Conservation (phyloP, 176 grass and related monocot genomes). For the Chloris gayana region DNA sequence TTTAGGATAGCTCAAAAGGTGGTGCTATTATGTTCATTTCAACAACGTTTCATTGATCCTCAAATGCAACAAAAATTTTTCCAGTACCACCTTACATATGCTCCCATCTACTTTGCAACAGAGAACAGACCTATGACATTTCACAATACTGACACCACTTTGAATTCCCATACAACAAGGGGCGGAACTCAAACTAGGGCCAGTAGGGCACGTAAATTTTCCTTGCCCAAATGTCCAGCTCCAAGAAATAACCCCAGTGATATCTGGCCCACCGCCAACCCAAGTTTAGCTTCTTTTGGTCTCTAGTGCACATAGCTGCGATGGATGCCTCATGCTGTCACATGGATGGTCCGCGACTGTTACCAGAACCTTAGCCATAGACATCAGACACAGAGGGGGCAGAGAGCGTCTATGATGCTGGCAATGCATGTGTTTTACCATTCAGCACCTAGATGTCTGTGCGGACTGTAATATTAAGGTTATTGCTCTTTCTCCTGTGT, state of each 20-base stretch:
- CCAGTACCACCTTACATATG: not conserved
- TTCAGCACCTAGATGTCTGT: not conserved
- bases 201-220: not conserved
- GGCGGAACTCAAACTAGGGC: not conserved
- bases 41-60: not conserved
- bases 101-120: not conserved
- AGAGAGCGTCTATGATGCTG: not conserved
- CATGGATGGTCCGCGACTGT: not conserved
- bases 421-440: not conserved
- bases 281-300: not conserved
- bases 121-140: constrained; percentile 1
- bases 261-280: not conserved
- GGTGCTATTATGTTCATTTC: not conserved
- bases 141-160: constrained; percentile 4
- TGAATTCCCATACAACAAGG: constrained; percentile 1
- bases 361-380: not conserved
- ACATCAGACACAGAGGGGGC: not conserved
- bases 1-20: not conserved
- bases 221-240: not conserved
- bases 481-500: not conserved
- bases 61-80: constrained; percentile 5
- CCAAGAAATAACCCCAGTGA: not conserved
- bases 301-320: not conserved
- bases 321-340: too few relatives aligned
- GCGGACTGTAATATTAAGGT: not conserved